Evolutionary conservation across 192 early-diverging fungal genomes (phyloP), one percentile per base, ranked within the genome.

Genomic region (Coemansia sp.): DNA sequence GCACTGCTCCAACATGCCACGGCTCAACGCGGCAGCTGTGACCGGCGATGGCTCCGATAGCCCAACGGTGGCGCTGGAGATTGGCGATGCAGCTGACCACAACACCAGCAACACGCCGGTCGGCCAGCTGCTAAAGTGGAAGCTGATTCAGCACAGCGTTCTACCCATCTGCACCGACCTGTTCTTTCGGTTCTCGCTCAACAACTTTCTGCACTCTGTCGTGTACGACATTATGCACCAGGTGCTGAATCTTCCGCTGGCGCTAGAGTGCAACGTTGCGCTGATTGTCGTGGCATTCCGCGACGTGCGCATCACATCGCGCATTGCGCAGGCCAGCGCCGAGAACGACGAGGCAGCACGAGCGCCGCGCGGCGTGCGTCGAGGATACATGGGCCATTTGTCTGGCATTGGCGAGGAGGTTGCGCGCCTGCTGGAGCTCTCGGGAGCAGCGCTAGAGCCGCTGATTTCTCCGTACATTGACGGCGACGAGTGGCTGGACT

Each of bases 201-300:
- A 99, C 81, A 99, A 99, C 83, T 96, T 99, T 74, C 70, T 99
- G 64, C 97, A 99, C 70, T 93, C 92, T 21, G 96, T 99, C 25
- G 93, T 97, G 1, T 99, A 97, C 73, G 97, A 99, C 71, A 96
- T 98, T 87, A 86, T 98, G 68, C 94, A 95, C 68, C 97, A 99
- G 76, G 89, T 97, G 28, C 93, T 96, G 63, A 96, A 97, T 72
- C 88, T 93, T 36, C 93, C 90, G 25, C 87, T 94, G 80, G 87
- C 75, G 44, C 56, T 83, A 17, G 85, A 77, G 52, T 83, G 75
- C 60, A 88, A 86, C 51, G 74, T 83, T 15, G 78, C 76, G 15
- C 82, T 87, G 18, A 79, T 84, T 3, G 74, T 87, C 47, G 84
- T 87, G 38, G 85, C 93, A 0, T 93, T 98, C 68, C 86, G 85